These are phyloP conservation scores for Betula pendula DNA, from an alignment of 306 rosid species.

Conservation along the genomic window DNA sequence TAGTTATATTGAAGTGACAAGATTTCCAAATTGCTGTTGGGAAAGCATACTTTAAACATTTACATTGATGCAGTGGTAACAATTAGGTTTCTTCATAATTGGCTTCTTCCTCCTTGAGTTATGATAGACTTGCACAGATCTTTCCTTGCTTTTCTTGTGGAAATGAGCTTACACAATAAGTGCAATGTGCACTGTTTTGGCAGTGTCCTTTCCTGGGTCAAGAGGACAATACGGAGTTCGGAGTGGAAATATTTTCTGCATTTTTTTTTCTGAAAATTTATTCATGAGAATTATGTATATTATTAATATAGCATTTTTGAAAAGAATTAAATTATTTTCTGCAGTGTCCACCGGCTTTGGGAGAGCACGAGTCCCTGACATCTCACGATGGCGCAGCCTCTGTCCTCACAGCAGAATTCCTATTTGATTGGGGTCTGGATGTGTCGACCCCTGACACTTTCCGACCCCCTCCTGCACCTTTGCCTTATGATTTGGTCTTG, in stretches of 20 bases:
- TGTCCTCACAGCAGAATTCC: constrained; percentile 52
- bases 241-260: constrained; percentile 11
- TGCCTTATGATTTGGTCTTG: constrained; percentile 67
- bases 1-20: not conserved
- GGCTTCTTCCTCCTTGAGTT: not conserved
- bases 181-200: not conserved
- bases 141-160: not conserved
- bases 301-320: not conserved
- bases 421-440: constrained; percentile 53
- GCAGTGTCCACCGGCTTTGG: constrained; percentile 68
- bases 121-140: not conserved
- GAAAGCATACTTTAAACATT: not conserved
- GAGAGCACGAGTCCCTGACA: constrained; percentile 52
- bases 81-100: not conserved
- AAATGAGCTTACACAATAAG: not conserved
- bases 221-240: not conserved
- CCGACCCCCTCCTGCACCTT: constrained; percentile 77
- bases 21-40: not conserved
- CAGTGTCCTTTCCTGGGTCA: not conserved
- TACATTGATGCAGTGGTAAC: not conserved
- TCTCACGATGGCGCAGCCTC: constrained; percentile 41
- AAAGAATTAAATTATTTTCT: constrained; percentile 21
- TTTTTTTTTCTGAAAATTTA: not conserved
- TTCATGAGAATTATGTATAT: not conserved
- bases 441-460: constrained; percentile 69